These are phyloP conservation scores for Boletus tylopilopsis DNA, from an alignment of 768 basidiomycete genomes.

Conservation along the genomic window DNA sequence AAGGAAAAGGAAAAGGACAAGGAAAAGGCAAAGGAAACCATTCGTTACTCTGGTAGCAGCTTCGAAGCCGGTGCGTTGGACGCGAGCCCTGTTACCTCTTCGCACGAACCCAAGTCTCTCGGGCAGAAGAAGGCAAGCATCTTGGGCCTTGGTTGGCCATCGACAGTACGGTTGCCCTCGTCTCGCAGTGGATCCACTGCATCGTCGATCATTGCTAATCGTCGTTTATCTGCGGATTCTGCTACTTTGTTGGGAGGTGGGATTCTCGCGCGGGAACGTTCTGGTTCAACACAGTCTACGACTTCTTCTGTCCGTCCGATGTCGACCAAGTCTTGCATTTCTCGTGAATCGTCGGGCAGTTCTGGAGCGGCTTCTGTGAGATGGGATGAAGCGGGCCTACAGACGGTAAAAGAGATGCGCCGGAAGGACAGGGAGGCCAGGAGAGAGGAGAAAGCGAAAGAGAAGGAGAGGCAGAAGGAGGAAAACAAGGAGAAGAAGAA, in stretches of 20 bases:
- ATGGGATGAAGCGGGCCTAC: conserved; percentile 49
- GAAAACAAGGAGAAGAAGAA: conserved; percentile 31
- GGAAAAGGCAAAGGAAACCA: conserved; percentile 31
- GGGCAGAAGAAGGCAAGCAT: conserved; percentile 60
- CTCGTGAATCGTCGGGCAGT: conserved; percentile 39
- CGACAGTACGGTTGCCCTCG: conserved; percentile 45
- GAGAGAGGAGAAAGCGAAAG: conserved; percentile 36
- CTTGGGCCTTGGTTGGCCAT: conserved; percentile 59
- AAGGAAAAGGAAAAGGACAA: conserved; percentile 17
- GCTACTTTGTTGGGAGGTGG: conserved; percentile 28
- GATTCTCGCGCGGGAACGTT: conserved; percentile 32
- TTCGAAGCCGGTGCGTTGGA: conserved; percentile 65
- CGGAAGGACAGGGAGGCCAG: conserved; percentile 35
- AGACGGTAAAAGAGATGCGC: conserved; percentile 47
- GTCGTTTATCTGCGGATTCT: conserved; percentile 33
- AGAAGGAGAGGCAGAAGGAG: conserved; percentile 29
- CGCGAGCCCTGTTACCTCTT: conserved; percentile 30
- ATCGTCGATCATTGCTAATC: conserved; percentile 28
- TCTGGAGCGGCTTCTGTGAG: conserved; percentile 42
- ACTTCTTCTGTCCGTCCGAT: conserved; percentile 46
- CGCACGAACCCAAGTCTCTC: conserved; percentile 30
- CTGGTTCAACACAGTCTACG: conserved; percentile 39
- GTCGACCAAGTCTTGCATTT: conserved; percentile 39
- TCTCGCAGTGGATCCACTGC: conserved; percentile 33
- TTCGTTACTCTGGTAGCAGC: conserved; percentile 53